Evolutionary conservation across 371 early-diverging fungal species (phyloP), one percentile per base, ranked within the genome.

Genomic region (Circinella minor): DNA sequence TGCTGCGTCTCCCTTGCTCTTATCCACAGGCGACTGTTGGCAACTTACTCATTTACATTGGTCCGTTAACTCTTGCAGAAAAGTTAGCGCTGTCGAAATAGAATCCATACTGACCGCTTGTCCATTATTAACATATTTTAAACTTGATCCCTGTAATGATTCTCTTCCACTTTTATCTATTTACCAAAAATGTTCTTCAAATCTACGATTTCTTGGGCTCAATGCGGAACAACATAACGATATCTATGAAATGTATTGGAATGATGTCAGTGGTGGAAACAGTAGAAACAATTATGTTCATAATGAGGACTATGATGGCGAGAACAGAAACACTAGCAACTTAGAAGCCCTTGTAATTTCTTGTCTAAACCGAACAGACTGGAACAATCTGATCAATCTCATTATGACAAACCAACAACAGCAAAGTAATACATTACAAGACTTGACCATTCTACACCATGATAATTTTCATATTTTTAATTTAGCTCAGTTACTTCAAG

Each of bases 361-460:
- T 17, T 51, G 51, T n/a, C 1, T 51, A n/a, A 15, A 51, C 51
- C 14, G 15, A 51, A 51, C n/a, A 15, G 51, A 51, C 15, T 51
- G 51, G 51, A 15, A 13, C 14, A 51, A 51, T 15, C 51, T 51
- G 8, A 51, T n/a, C 14, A 51, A 8, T 8, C n/a, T 51, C 51
- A 51, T 51, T 8, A 51, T 51, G 51, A 11, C 8, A 13, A 15
- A 51, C 15, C 17, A 43, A 43, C 1, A 51, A 17, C 51, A n/a
- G 51, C 27, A 27, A 27, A 27, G 27, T 27, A 27, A 27, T 27
- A 27, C 2, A 27, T 17, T 51, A 51, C 51, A 51, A 51, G 51
- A 51, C 14, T 15, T 36, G 17, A 37, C 18, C 63, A 60, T 55
- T 66, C 57, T 71, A 62, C 55, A 27, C 27, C 27, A 62, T 46